Conservation (phyloP, 768 basidiomycete species). For the Chalciporus piperatus region DNA sequence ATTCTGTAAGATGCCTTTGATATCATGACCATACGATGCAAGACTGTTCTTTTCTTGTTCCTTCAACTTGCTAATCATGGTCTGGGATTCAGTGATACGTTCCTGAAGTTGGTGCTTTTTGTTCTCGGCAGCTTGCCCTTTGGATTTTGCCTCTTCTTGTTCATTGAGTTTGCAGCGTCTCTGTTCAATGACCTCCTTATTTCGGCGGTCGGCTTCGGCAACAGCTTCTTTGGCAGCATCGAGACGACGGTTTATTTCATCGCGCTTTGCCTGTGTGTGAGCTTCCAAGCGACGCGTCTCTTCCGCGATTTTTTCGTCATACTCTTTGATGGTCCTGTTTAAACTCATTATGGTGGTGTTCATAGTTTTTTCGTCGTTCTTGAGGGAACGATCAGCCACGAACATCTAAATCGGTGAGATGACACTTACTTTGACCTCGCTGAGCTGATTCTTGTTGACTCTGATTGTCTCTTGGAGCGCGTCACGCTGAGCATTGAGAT, state of each 20-base stretch:
- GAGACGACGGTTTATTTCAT: constrained; percentile 53
- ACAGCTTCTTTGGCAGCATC: constrained; percentile 43
- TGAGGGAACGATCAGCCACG: constrained; percentile 7
- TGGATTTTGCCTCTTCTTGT: constrained; percentile 30
- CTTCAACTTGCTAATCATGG: constrained; percentile 47
- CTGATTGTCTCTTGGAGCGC: constrained; percentile 41
- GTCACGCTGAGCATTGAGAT: constrained; percentile 39
- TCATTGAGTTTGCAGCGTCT: constrained; percentile 32
- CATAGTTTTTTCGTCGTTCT: constrained; percentile 56
- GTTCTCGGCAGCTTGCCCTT: constrained; percentile 38
- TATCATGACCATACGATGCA: constrained; percentile 59
- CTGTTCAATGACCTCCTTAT: constrained; percentile 30
- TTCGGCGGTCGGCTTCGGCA: constrained; percentile 35
- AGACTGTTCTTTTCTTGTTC: constrained; percentile 56
- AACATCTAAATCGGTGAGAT: background rate
- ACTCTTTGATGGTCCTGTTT: constrained; percentile 32
- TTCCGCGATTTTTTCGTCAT: constrained; percentile 46
- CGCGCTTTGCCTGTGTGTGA: constrained; percentile 60
- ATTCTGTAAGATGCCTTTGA: constrained; percentile 52
- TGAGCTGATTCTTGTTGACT: constrained; percentile 43
- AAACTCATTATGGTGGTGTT: constrained; percentile 37
- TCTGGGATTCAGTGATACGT: constrained; percentile 45
- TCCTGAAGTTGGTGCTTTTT: constrained; percentile 33
- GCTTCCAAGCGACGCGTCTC: constrained; percentile 54
- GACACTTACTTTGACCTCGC: constrained; percentile 42